Evolutionary conservation across 2,329 filamentous ascomycete genomes (phyloP).

Genomic region (Byssochlamys sp.): DNA sequence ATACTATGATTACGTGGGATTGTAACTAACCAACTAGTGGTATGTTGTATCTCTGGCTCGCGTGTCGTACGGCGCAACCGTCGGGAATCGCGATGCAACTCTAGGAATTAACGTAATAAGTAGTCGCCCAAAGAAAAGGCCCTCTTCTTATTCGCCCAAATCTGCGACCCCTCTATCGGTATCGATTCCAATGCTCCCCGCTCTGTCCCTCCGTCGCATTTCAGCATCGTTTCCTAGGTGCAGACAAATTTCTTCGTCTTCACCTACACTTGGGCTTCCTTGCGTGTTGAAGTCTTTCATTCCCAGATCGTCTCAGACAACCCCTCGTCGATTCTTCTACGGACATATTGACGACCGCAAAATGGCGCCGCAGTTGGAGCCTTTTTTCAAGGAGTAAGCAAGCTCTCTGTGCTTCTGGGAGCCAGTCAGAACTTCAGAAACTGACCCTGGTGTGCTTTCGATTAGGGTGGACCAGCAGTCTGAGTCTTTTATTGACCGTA

Average conservation of each 20-base stretch:
- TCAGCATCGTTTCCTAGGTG: constrained; percentile 3
- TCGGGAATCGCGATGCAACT: not conserved
- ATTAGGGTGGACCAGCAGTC: constrained; percentile 62
- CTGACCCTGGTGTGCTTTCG: constrained; percentile 3
- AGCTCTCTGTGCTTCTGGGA: not conserved
- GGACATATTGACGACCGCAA: constrained; percentile 43
- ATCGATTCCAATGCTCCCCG: constrained; percentile 10
- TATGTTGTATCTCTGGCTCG: not conserved
- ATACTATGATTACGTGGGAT: not conserved
- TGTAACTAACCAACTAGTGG: not conserved
- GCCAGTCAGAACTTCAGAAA: not conserved
- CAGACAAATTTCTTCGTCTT: not conserved
- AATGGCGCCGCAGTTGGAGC: constrained; percentile 84
- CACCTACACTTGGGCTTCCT: not conserved
- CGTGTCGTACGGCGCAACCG: not conserved
- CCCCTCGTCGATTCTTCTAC: constrained; percentile 31
- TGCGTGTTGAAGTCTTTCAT: not conserved
- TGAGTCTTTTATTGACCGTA: constrained; percentile 73
- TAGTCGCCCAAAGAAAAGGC: not conserved
- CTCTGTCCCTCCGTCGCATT: constrained; percentile 9
- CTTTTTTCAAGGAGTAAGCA: constrained; percentile 71
- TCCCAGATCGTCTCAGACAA: not conserved
- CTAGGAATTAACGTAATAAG: not conserved
- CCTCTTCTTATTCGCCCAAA: not conserved
- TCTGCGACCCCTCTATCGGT: not conserved